These are phyloP conservation scores for Ophiostoma sp. DNA, from an alignment of 2,329 filamentous ascomycete genomes.

Conservation along the genomic window DNA sequence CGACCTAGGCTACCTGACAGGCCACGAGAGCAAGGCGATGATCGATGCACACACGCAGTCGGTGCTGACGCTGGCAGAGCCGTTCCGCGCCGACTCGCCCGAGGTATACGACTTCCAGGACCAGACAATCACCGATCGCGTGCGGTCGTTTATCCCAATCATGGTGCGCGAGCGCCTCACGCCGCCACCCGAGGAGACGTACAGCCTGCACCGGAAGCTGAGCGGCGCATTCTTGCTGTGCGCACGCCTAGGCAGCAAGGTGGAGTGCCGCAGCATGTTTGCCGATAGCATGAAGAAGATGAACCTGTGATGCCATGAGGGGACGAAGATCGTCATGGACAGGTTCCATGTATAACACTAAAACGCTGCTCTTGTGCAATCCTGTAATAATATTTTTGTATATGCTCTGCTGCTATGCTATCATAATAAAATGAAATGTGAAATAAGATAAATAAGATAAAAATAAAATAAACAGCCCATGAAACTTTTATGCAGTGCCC, in stretches of 20 bases:
- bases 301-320: conserved; percentile 23
- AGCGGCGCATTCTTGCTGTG: conserved; percentile 93
- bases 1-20: conserved; percentile 83
- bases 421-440: not conserved
- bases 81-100: conserved; percentile 70
- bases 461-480: conserved; percentile 30
- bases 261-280: conserved; percentile 78
- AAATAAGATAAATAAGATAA: not conserved
- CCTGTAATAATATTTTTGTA: conserved; percentile 10
- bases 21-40: conserved; percentile 80
- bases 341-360: not conserved
- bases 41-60: conserved; percentile 83
- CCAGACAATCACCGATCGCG: conserved; percentile 94
- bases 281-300: conserved; percentile 45
- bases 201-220: conserved; percentile 88
- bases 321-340: not conserved
- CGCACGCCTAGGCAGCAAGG: conserved; percentile 74
- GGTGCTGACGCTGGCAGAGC: conserved; percentile 85
- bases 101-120: conserved; percentile 86
- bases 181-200: conserved; percentile 95
- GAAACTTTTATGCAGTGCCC: not conserved
- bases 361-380: conserved; percentile 10
- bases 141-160: conserved; percentile 78
- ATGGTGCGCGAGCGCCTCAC: conserved; percentile 87
- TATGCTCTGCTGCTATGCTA: not conserved